Base-by-base conservation (phyloP, 345 rosid genomes). In the Eucalyptus shirleyi region DNA sequence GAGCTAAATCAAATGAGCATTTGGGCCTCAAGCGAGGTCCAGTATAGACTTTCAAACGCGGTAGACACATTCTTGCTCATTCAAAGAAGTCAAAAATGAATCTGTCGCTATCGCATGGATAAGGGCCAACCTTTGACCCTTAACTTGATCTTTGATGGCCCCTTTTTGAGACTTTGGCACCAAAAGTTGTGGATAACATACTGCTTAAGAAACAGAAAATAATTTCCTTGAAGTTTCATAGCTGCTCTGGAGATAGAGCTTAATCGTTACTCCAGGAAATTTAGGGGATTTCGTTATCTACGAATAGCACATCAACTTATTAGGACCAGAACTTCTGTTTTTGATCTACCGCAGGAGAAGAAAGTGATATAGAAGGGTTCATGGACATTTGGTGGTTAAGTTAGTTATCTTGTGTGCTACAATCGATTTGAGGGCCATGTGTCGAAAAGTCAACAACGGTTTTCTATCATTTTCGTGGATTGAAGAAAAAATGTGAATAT, bases 401-500 rank as follows among this genome's bases (percentile, higher is more conserved):
- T 69, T 34, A 18, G 42, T 69, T 18, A 69, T 32, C 81, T 69
- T 18, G 81, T 17, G 42, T 32, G 81, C 81, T 32, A 17, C 81
- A n/a, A 65, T 30, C 72, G 5, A 65, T 67, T 32, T 18, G 42
- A 67, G 12, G 80, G 23, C 42, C 80, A 3, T 10, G 42, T 32
- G 24, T 32, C 42, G 2, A 32, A 32, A 32, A 17, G 42, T 32
- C 0, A 17, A 67, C 1, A 0, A 67, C 12, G 24, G 12, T 17
- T 67, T 37, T 32, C 69, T 30, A 28, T 28, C 17, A 12, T 12
- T 60, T 60, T 60, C 17, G 2, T 60, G 69, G 69, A 60, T 60
- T 0, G 17, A 60, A 28, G 8, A 60, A 28, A 60, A 0, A 26
- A 60, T 13, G 69, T 60, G 30, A 60, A 30, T 1, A 3, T 9